Percentiles rank a stretch among this genome's conserved stretches.
Conservation (phyloP, 2,329 filamentous ascomycete species). For the Sclerotinia sclerotiorum region DNA sequence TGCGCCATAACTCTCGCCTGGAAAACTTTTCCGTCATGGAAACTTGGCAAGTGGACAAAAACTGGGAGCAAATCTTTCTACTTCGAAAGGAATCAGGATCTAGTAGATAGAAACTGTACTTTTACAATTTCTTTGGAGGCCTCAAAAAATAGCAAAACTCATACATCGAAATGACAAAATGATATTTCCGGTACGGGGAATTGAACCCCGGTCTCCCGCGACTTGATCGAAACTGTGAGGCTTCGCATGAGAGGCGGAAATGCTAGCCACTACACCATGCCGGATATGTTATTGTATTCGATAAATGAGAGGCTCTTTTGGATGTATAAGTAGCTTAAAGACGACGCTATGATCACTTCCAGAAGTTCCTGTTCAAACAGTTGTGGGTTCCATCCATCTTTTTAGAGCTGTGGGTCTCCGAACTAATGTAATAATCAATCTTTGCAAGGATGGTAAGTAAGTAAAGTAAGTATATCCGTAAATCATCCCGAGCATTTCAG, state of each 20-base stretch:
- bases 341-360: too few relatives aligned
- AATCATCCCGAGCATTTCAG: not conserved
- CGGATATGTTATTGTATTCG: not conserved
- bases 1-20: not conserved
- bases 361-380: not conserved
- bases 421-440: too few relatives aligned
- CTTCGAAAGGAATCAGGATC: not conserved
- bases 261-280: constrained; percentile 20
- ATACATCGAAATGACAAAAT: not conserved
- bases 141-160: too few relatives aligned
- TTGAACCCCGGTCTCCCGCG: constrained; percentile 17
- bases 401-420: not conserved
- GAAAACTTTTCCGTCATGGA: not conserved
- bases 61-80: too few relatives aligned
- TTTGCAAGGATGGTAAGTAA: not conserved
- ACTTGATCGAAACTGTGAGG: not conserved
- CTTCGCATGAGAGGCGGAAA: constrained; percentile 11
- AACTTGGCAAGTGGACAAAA: not conserved
- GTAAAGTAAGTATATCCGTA: too few relatives aligned
- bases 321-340: accelerated
- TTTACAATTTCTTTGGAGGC: too few relatives aligned
- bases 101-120: too few relatives aligned
- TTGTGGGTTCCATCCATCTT: too few relatives aligned
- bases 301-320: accelerated
- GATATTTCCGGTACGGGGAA: not conserved